Evolutionary conservation across 495 filamentous ascomycete species (phyloP), one percentile per base, ranked within the genome.

Genomic region (Aspergillus avenaceus): DNA sequence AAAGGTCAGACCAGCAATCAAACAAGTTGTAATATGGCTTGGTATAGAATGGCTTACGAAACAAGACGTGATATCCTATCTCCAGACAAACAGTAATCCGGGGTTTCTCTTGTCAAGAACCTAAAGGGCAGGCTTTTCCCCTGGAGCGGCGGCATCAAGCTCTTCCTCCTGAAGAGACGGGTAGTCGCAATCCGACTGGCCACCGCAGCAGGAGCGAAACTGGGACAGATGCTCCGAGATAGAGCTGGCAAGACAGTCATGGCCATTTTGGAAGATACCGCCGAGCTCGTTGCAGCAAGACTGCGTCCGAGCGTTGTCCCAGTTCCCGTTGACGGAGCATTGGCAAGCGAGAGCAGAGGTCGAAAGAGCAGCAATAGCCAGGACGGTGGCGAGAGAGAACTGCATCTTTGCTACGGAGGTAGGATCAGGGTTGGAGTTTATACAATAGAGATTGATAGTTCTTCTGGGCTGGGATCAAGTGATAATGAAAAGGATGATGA

Each of bases 201-300:
- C 32, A 49, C 46, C 46, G 18, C 46, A 49, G 46, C 46, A 49
- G 8, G 8, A 9, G 29, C 37, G 46, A 19, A 49, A 49, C 21
- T 25, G 11, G 9, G 32, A 49, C n/a, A 49, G 32, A 18, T 25
- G 46, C 13, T 49, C 25, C 4, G 46, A 49, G 18, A 49, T 49
- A 5, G 46, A 49, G 19, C 29, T 19, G 18, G 46, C 46, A 6
- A 11, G 9, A 23, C 46, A 49, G 21, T 49, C 46, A 27, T 42
- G n/a, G 5, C 37, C 37, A 32, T 41, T 26, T n/a, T 22, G 5
- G 32, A 24, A 49, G 24, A 38, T 22, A 34, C 46, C 46, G 5
- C 27, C 21, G 18, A 49, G 32, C 22, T 18, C 5, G 32, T 21
- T 16, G 19, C 46, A 49, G 32, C 46, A 49, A 8, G 32, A 14